Evolutionary conservation across 1,139 yeast genomes (phyloP).

Genomic region (Chernovozyma aurita): DNA sequence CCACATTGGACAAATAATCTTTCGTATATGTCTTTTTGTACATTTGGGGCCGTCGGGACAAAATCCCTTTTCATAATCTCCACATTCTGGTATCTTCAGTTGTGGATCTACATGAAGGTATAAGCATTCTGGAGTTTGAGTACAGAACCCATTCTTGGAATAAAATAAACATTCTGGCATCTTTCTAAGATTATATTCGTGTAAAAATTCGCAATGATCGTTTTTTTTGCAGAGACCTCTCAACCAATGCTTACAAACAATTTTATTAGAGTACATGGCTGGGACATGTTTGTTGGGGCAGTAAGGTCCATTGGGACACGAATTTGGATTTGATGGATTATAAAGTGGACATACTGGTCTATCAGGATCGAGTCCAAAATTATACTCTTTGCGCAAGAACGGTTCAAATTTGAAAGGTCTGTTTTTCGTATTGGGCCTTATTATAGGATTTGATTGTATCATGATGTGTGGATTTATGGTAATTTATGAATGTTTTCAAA

Average conservation of each 20-base stretch:
- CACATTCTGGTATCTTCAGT: slow-evolving; percentile 82
- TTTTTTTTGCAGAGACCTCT: slow-evolving; percentile 96
- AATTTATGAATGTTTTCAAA: no score
- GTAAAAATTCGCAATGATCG: slow-evolving; percentile 92
- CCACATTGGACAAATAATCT: slow-evolving; percentile 75
- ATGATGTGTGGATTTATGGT: no score
- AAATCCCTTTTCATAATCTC: slow-evolving; percentile 79
- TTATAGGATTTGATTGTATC: slow-evolving; percentile 35
- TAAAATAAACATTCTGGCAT: slow-evolving; percentile 97
- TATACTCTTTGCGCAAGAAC: slow-evolving; percentile 72
- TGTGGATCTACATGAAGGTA: slow-evolving; percentile 90
- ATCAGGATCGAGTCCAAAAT: slow-evolving; percentile 83
- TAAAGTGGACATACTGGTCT: slow-evolving; percentile 84
- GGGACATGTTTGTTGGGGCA: slow-evolving; percentile 90
- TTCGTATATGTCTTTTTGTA: slow-evolving; percentile 74
- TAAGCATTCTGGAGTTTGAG: slow-evolving; percentile 92
- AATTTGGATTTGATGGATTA: slow-evolving; percentile 49
- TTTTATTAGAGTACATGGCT: slow-evolving; percentile 74
- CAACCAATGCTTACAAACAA: slow-evolving; percentile 96
- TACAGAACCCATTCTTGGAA: slow-evolving; percentile 85
- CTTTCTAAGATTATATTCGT: slow-evolving; percentile 87
- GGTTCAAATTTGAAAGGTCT: slow-evolving; percentile 75
- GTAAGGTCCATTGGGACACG: slow-evolving; percentile 78
- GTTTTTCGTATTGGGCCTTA: slow-evolving; percentile 40
- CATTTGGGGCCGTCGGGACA: slow-evolving; percentile 93